These are phyloP conservation scores for Xenosphaeropsis pyriputrescens DNA, from an alignment of 2,329 filamentous ascomycete species.

Conservation along the genomic window DNA sequence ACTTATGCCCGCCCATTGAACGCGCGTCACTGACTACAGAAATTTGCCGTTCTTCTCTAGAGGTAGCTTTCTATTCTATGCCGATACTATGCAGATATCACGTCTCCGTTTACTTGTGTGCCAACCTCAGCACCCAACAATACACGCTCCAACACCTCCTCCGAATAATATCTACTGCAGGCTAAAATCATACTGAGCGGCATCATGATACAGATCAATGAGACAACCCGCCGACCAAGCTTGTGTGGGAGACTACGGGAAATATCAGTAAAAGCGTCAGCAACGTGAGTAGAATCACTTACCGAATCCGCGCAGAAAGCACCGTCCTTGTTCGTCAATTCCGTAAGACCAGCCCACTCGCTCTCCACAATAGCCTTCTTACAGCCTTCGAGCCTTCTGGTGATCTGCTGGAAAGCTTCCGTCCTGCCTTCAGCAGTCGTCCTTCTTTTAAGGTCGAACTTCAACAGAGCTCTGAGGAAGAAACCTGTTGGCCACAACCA, in stretches of 20 bases:
- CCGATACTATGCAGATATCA: too few species aligned
- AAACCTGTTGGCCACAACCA: conserved; percentile 98
- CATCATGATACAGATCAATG: conserved; percentile 93
- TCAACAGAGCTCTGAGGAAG: conserved; percentile 80
- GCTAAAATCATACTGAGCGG: conserved; percentile 25
- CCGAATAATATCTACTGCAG: too few species aligned
- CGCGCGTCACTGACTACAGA: too few species aligned
- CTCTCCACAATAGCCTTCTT: conserved; percentile 70
- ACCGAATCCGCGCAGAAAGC: conserved; percentile 78
- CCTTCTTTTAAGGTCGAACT: conserved; percentile 72
- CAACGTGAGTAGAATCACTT: conserved; percentile 23
- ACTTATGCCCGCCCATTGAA: too few species aligned
- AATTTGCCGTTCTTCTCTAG: too few species aligned
- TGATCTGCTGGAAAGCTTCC: conserved; percentile 92
- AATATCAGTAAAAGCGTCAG: conserved; percentile 14
- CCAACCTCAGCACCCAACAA: too few species aligned
- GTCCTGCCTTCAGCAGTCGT: conserved; percentile 51
- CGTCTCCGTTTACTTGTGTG: too few species aligned
- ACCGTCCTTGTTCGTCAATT: conserved; percentile 85
- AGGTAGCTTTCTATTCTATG: too few species aligned
- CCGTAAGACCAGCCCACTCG: conserved; percentile 80
- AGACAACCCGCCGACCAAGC: conserved; percentile 92
- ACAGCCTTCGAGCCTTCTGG: conserved; percentile 65
- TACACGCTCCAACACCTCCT: too few species aligned
- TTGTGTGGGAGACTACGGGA: conserved; percentile 71